Evolutionary conservation across 805 yeast genomes (phyloP).

Genomic region (Candida insectalens): DNA sequence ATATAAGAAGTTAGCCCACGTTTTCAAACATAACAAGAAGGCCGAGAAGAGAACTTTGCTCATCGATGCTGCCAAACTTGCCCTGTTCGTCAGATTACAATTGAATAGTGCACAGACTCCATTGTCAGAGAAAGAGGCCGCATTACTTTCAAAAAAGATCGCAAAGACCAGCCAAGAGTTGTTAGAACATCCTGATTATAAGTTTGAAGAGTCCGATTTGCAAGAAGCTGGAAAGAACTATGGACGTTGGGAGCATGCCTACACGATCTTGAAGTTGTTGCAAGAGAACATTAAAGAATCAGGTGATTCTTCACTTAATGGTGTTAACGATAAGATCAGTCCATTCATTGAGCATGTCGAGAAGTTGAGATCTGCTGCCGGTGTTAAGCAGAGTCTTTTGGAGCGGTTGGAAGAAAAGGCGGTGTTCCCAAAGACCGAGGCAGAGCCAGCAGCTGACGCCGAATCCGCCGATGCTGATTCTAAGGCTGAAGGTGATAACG

Average conservation of each 20-base stretch:
- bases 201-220: slow-evolving; percentile 3
- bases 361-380: slow-evolving; percentile 6
- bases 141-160: slow-evolving; percentile 3
- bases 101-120: background rate
- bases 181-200: background rate
- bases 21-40: slow-evolving; percentile 7
- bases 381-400: slow-evolving; percentile 4
- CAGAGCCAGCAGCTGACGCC: slow-evolving; percentile 2
- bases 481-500: no score
- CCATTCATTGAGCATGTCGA: slow-evolving; percentile 11
- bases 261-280: slow-evolving; percentile 10
- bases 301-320: slow-evolving; percentile 6
- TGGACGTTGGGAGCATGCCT: slow-evolving; percentile 11
- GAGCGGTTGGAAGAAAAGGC: slow-evolving; percentile 6
- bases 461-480: slow-evolving; percentile 1
- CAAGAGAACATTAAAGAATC: slow-evolving; percentile 7
- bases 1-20: slow-evolving; percentile 7
- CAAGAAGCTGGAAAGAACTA: slow-evolving; percentile 5
- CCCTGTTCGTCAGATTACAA: background rate
- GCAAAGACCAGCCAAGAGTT: background rate
- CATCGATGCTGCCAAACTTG: slow-evolving; percentile 3
- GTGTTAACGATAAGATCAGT: slow-evolving; percentile 5
- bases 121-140: background rate
- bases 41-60: slow-evolving; percentile 1
- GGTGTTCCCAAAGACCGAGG: background rate